Percentiles rank a stretch among this genome's conserved stretches.
Conservation (phyloP, 169 alveolate species). For the Plasmodium coatneyi region DNA sequence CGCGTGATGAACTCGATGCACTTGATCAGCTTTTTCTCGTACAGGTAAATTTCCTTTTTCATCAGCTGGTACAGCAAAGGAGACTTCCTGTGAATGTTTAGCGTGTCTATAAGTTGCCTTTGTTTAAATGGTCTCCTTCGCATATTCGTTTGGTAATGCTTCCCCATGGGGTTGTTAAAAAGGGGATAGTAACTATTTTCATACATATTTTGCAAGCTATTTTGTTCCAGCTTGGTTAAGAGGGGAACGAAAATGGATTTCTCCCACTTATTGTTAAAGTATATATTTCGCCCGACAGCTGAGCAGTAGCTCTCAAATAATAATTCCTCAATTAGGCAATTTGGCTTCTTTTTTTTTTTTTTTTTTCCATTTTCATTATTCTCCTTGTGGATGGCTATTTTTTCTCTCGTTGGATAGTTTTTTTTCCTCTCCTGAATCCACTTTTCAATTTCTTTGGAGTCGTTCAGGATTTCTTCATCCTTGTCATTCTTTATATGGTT, state of each 20-base stretch:
- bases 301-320: conserved; percentile 67
- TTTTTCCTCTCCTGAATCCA: conserved; percentile 70
- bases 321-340: conserved; percentile 67
- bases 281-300: conserved; percentile 44
- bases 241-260: conserved; percentile 68
- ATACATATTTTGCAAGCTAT: conserved; percentile 14
- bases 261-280: conserved; percentile 17
- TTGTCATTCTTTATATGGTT: conserved; percentile 69
- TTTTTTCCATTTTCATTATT: conserved; percentile 5
- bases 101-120: conserved; percentile 20
- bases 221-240: conserved; percentile 7
- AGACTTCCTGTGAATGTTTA: conserved; percentile 59
- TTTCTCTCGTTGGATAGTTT: conserved; percentile 54
- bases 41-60: conserved; percentile 63
- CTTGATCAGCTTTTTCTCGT: conserved; percentile 50
- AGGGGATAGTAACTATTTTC: conserved; percentile 26
- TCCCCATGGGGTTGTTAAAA: not conserved
- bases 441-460: conserved; percentile 56
- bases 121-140: not conserved
- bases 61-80: conserved; percentile 70
- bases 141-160: not conserved
- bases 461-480: conserved; percentile 42
- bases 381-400: not conserved
- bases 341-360: conserved; percentile 54
- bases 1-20: conserved; percentile 59